These are phyloP conservation scores for Aeminium ludgeri DNA, from an alignment of 495 filamentous ascomycete species.

Conservation along the genomic window DNA sequence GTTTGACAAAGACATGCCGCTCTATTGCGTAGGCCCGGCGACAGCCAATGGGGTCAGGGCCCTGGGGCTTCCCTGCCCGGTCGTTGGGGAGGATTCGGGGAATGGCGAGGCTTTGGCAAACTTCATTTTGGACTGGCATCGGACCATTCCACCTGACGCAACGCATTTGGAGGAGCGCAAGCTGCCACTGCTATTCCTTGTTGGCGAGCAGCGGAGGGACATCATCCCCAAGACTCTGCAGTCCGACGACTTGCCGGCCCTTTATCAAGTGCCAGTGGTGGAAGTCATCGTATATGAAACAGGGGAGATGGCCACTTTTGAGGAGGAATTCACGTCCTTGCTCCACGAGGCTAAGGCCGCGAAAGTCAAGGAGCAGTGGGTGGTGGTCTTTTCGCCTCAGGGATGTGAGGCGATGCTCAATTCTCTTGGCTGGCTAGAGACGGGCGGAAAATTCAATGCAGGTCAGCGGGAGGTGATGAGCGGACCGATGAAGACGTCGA, in stretches of 20 bases:
- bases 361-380: constrained; percentile 41
- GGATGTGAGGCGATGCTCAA: constrained; percentile 70
- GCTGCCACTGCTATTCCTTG: constrained; percentile 63
- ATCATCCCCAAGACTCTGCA: constrained; percentile 70
- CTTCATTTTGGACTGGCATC: constrained; percentile 43
- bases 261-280: constrained; percentile 41
- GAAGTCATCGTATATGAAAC: constrained; percentile 80
- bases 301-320: constrained; percentile 57
- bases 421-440: constrained; percentile 41
- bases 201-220: constrained; percentile 72
- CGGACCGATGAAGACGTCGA: constrained; percentile 14
- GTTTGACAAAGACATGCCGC: constrained; percentile 34
- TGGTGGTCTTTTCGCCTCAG: constrained; percentile 85
- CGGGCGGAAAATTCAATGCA: constrained; percentile 27
- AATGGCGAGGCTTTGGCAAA: constrained; percentile 62
- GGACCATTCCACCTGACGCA: constrained; percentile 9
- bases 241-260: constrained; percentile 26
- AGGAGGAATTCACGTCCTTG: constrained; percentile 38
- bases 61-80: constrained; percentile 28
- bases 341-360: constrained; percentile 26
- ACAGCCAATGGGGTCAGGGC: constrained; percentile 57
- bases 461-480: constrained; percentile 10
- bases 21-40: constrained; percentile 88
- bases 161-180: constrained; percentile 35
- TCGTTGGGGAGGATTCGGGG: constrained; percentile 55